Percentiles rank a stretch among this genome's conserved stretches.
Conservation (phyloP, 805 yeast species). For the Lipomyces spencermartinsiae region DNA sequence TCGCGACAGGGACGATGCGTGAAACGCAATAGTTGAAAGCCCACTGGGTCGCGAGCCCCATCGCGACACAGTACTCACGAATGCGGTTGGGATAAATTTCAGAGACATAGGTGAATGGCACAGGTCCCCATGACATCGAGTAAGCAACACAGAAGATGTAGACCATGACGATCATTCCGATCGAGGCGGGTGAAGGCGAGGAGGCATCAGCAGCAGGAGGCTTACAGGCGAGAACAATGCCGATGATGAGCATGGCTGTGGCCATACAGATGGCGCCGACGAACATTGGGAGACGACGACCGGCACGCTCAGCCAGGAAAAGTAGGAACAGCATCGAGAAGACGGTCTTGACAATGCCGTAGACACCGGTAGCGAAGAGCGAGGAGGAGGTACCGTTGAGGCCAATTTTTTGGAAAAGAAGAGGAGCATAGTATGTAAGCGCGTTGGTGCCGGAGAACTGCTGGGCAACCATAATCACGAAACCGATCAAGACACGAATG, state of each 20-base stretch:
- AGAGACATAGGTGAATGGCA: constrained; percentile 33
- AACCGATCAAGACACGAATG: constrained; percentile 27
- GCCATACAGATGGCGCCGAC: constrained; percentile 40
- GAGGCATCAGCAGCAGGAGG: constrained; percentile 24
- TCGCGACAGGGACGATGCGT: constrained; percentile 30
- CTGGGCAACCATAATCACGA: constrained; percentile 30
- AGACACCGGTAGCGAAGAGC: constrained; percentile 37
- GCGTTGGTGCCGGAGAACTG: constrained; percentile 55
- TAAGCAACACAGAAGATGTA: constrained; percentile 31
- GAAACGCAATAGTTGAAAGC: constrained; percentile 34
- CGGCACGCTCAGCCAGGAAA: constrained; percentile 40
- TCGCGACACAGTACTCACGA: constrained; percentile 35
- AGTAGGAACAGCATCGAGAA: constrained; percentile 39
- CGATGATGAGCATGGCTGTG: constrained; percentile 38
- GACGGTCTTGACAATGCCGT: constrained; percentile 37
- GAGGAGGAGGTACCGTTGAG: constrained; percentile 49
- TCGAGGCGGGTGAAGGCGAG: constrained; percentile 20
- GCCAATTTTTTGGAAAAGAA: constrained; percentile 55
- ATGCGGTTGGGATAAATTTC: constrained; percentile 36
- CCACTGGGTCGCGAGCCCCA: constrained; percentile 37
- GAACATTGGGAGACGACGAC: constrained; percentile 40
- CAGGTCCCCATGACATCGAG: constrained; percentile 36
- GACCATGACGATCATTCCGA: constrained; percentile 35
- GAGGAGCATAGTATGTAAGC: constrained; percentile 55
- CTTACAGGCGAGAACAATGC: constrained; percentile 26